phyloP scores from a whole-genome alignment of 1,284 basidiomycete genomes.

The Mycena sp. region DNA sequence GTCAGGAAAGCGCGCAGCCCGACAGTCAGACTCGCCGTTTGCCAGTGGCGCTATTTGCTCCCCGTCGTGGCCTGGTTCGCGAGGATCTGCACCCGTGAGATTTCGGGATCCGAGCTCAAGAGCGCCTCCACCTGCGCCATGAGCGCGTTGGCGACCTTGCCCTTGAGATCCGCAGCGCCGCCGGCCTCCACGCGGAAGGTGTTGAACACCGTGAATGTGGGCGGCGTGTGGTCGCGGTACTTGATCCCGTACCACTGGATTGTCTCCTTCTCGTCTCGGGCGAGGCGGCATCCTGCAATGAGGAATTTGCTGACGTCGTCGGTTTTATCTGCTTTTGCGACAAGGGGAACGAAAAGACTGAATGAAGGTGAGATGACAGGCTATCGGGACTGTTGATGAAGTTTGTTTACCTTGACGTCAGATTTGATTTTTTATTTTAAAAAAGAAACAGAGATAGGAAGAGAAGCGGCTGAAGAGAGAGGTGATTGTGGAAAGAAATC shows the following conservation, averaged over 20 bases:
- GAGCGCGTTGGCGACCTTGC: conserved; percentile 47
- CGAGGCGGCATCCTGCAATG: conserved; percentile 41
- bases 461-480: too few relatives aligned
- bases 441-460: too few relatives aligned
- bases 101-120: conserved; percentile 41
- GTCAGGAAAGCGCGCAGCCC: conserved; percentile 48
- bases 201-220: conserved; percentile 51
- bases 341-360: conserved; percentile 47
- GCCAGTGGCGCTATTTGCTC: conserved; percentile 20
- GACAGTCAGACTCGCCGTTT: conserved; percentile 42
- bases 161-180: conserved; percentile 47
- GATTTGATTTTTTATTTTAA: too few relatives aligned
- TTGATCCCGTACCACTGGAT: conserved; percentile 52
- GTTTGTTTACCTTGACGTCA: too few relatives aligned
- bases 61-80: conserved; percentile 43
- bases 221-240: conserved; percentile 36
- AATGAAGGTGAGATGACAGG: conserved; percentile 13
- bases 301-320: conserved; percentile 44
- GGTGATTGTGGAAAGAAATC: too few relatives aligned
- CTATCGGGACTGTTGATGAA: too few relatives aligned
- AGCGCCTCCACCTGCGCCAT: conserved; percentile 44
- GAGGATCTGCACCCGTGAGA: conserved; percentile 42
- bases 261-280: conserved; percentile 47
- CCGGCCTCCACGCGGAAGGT: conserved; percentile 48
- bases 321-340: conserved; percentile 43